Conservation (phyloP, 2,329 filamentous ascomycete species). For the Trichoderma koningiopsis region DNA sequence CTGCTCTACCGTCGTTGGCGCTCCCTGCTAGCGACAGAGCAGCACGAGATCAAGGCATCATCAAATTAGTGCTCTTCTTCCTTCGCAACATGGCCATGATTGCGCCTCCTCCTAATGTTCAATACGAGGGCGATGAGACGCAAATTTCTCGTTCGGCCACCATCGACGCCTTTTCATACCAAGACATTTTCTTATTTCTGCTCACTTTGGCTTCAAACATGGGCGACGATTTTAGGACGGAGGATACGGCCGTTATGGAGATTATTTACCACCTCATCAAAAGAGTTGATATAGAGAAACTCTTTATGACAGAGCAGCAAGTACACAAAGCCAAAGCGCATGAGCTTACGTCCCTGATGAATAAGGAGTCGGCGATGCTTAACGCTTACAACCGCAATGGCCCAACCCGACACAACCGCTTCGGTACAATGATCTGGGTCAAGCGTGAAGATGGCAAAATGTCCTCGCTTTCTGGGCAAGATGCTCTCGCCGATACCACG, state of each 20-base stretch:
- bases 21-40: conserved; percentile 73
- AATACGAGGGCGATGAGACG: conserved; percentile 83
- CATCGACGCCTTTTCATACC: conserved; percentile 85
- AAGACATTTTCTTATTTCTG: conserved; percentile 85
- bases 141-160: conserved; percentile 86
- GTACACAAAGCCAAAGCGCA: conserved; percentile 67
- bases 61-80: conserved; percentile 87
- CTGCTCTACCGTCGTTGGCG: conserved; percentile 85
- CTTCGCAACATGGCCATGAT: conserved; percentile 89
- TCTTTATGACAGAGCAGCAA: conserved; percentile 82
- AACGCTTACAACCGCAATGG: conserved; percentile 75
- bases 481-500: conserved; percentile 73
- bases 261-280: conserved; percentile 92
- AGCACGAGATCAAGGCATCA: conserved; percentile 83
- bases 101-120: conserved; percentile 68
- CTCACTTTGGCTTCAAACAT: conserved; percentile 90
- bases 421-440: conserved; percentile 97
- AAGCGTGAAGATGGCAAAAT: conserved; percentile 83
- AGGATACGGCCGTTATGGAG: conserved; percentile 89
- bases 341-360: conserved; percentile 74
- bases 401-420: conserved; percentile 86
- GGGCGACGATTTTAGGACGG: conserved; percentile 86
- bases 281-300: conserved; percentile 77
- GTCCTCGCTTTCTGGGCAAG: conserved; percentile 85
- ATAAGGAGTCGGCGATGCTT: conserved; percentile 82